These are phyloP conservation scores for Cladobotryum mycophilum DNA, from an alignment of 2,329 filamentous ascomycete genomes.

Conservation along the genomic window DNA sequence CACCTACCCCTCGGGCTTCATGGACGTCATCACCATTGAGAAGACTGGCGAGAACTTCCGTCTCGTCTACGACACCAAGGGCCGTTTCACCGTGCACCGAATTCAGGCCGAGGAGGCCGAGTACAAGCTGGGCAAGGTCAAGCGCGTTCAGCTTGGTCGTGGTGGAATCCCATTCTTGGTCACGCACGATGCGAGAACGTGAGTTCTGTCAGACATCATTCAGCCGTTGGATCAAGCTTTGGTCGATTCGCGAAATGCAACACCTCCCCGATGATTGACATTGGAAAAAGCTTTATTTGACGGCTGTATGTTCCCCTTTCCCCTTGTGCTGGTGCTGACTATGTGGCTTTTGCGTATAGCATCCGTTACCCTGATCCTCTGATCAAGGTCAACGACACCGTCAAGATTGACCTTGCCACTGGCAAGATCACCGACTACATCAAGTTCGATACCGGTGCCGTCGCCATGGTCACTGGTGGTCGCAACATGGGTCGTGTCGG, in stretches of 20 bases:
- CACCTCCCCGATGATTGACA: conserved; percentile 23
- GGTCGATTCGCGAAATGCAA: conserved; percentile 51
- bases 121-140: conserved; percentile 99
- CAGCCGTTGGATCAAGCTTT: conserved; percentile 99
- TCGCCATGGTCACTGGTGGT: conserved; percentile 98
- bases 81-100: conserved; percentile 99
- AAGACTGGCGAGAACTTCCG: conserved; percentile 99
- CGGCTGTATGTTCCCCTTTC: conserved; percentile 47
- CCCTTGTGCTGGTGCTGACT: conserved; percentile 33
- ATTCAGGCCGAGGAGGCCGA: conserved; percentile 98
- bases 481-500: conserved; percentile 99
- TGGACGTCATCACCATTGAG: conserved; percentile 99
- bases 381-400: conserved; percentile 99
- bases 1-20: conserved; percentile 97
- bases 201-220: conserved; percentile 97
- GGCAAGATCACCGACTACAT: conserved; percentile 99
- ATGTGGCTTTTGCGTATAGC: conserved; percentile 47
- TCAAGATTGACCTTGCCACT: conserved; percentile 95
- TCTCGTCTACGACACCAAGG: conserved; percentile 99
- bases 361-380: conserved; percentile 98
- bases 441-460: conserved; percentile 96
- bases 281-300: conserved; percentile 33
- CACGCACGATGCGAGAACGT: conserved; percentile 99
- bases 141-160: conserved; percentile 98
- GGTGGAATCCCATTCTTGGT: conserved; percentile 99